phyloP scores from a whole-genome alignment of 345 rosid genomes.

The Brassica incana region DNA sequence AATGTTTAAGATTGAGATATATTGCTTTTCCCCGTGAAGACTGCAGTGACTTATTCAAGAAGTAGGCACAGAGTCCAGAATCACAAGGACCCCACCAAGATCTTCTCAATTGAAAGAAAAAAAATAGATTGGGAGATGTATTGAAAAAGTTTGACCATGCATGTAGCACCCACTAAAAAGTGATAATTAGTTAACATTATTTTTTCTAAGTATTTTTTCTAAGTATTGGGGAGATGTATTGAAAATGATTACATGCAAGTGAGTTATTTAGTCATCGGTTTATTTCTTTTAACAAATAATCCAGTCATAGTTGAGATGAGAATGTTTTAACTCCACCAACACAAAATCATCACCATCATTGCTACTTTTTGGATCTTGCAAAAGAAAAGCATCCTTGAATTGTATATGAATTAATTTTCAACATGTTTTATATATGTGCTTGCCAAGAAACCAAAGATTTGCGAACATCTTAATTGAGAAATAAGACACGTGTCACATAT shows the following conservation, averaged over 20 bases:
- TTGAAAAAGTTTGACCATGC: too few species aligned
- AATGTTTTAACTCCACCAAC: not conserved
- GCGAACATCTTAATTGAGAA: not conserved
- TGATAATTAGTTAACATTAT: too few species aligned
- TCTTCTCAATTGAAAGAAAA: too few species aligned
- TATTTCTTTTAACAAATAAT: too few species aligned
- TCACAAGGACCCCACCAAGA: too few species aligned
- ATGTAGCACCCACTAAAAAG: too few species aligned
- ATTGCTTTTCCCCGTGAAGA: conserved; percentile 37
- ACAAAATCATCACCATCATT: not conserved
- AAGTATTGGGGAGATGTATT: too few species aligned
- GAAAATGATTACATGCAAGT: not conserved
- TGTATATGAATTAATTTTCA: too few species aligned
- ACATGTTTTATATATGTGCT: not conserved
- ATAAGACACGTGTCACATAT: not conserved
- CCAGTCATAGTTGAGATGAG: not conserved
- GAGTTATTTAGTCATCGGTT: not conserved
- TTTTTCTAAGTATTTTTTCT: too few species aligned
- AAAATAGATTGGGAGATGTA: too few species aligned
- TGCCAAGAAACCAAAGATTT: not conserved
- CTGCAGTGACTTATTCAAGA: conserved; percentile 37
- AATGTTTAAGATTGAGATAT: not conserved
- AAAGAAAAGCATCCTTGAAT: not conserved
- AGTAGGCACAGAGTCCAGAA: conserved; percentile 10
- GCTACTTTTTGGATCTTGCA: not conserved